Percentiles rank a stretch among this genome's conserved stretches.
phyloP scores from a whole-genome alignment of 257 asterid species.

The Salvia hispanica region DNA sequence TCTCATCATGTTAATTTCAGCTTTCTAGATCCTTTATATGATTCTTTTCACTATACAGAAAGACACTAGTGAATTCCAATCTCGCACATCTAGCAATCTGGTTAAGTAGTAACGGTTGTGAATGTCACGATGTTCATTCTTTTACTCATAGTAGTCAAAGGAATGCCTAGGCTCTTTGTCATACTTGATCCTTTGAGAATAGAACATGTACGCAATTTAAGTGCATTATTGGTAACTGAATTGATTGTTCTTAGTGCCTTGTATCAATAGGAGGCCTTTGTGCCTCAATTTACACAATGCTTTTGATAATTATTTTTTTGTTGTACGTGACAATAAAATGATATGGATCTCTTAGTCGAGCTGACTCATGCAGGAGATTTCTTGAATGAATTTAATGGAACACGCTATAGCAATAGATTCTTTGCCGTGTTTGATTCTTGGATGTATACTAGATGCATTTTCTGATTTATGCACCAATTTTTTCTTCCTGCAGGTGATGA shows the following conservation, averaged over 20 bases:
- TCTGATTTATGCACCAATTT: constrained; percentile 15
- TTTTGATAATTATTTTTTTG: not conserved
- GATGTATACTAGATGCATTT: not conserved
- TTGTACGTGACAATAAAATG: constrained; percentile 19
- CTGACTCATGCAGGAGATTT: not conserved
- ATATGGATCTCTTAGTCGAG: not conserved
- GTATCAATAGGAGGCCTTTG: not conserved
- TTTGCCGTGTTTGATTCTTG: not conserved
- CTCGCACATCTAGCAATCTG: not conserved
- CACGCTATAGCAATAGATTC: not conserved
- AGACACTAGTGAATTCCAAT: constrained; percentile 4
- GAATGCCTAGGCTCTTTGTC: not conserved
- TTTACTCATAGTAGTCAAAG: constrained; percentile 6
- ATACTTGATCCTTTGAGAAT: not conserved
- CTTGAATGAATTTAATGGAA: constrained; percentile 11
- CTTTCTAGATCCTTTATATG: not conserved
- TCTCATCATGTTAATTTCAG: constrained; percentile 4
- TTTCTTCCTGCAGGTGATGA: constrained; percentile 80
- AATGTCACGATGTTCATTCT: not conserved
- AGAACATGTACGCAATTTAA: not conserved
- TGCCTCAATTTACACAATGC: not conserved
- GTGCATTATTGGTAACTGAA: not conserved
- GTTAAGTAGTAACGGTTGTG: not conserved
- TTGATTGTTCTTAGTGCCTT: not conserved
- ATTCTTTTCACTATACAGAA: constrained; percentile 8